Conservation (phyloP, 2,329 filamentous ascomycete genomes). For the Pseudopyrenochaeta lycopersici region DNA sequence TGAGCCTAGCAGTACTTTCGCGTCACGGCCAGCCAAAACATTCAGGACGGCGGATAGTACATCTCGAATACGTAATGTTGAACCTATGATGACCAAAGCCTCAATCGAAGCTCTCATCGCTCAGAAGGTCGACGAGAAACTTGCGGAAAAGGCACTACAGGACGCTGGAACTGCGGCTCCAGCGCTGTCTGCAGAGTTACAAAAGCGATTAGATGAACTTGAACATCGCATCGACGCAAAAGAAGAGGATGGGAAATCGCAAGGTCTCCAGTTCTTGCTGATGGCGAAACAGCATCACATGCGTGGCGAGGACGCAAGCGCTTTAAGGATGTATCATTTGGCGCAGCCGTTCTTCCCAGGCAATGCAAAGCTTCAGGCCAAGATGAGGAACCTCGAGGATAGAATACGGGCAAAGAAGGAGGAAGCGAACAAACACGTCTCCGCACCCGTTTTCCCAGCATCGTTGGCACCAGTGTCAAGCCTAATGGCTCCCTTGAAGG, state of each 20-base stretch:
- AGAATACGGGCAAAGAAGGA: constrained; percentile 56
- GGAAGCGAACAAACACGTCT: constrained; percentile 27
- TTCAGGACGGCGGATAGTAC: constrained; percentile 48
- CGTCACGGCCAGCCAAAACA: constrained; percentile 52
- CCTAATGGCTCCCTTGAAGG: constrained; percentile 48
- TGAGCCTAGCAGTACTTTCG: constrained; percentile 47
- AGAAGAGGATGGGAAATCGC: constrained; percentile 76
- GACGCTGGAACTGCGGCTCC: constrained; percentile 60
- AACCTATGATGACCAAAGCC: constrained; percentile 61
- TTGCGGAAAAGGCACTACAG: constrained; percentile 75
- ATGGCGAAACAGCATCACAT: constrained; percentile 92
- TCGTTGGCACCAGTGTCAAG: constrained; percentile 30
- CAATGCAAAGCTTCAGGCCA: constrained; percentile 75
- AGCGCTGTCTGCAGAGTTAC: constrained; percentile 77
- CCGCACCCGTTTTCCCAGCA: constrained; percentile 21
- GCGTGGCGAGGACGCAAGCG: constrained; percentile 78
- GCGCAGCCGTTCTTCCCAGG: constrained; percentile 86
- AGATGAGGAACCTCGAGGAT: constrained; percentile 64
- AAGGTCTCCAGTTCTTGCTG: constrained; percentile 85
- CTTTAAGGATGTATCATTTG: constrained; percentile 85
- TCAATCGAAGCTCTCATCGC: constrained; percentile 92
- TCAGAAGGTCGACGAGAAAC: constrained; percentile 87
- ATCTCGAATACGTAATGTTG: constrained; percentile 32
- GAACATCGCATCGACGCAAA: constrained; percentile 82
- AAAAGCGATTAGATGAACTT: constrained; percentile 81